Evolutionary conservation across 176 grass and related monocot genomes (phyloP).

Genomic region (Rhynchospora breviuscula): DNA sequence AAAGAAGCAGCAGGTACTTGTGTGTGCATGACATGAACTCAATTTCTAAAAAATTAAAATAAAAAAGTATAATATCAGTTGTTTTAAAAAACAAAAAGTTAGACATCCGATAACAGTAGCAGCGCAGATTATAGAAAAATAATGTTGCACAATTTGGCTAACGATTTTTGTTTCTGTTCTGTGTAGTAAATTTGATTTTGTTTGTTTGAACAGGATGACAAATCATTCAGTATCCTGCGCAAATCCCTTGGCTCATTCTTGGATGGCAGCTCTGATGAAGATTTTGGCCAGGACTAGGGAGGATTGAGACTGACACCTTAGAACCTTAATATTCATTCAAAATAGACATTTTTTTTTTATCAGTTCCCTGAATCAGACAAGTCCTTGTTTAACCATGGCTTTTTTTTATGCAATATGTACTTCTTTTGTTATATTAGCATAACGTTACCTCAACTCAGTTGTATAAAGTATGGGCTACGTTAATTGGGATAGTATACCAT

Average conservation of each 20-base stretch:
- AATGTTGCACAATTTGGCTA: not conserved
- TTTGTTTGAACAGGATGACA: conserved; percentile 61
- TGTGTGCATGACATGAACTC: not conserved
- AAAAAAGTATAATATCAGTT: not conserved
- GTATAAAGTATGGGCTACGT: not conserved
- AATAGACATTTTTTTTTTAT: not conserved
- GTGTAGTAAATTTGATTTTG: not conserved
- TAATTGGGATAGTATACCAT: not conserved
- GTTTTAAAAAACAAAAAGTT: not conserved
- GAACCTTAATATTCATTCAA: not conserved
- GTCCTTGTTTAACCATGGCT: not conserved
- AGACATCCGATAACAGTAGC: not conserved
- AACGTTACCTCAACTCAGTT: not conserved
- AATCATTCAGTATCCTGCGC: conserved; percentile 69
- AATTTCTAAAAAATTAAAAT: not conserved
- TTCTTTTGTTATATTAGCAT: not conserved
- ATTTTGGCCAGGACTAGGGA: conserved; percentile 49
- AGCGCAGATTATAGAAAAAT: too few relatives aligned
- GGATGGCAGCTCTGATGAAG: conserved; percentile 61
- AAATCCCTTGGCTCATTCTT: conserved; percentile 85
- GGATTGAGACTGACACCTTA: not conserved
- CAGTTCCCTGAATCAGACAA: not conserved
- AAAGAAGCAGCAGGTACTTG: conserved; percentile 73
- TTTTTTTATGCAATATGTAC: not conserved
- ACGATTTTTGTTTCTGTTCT: not conserved